These are phyloP conservation scores for Candida golubevii DNA, from an alignment of 805 yeast species.

Conservation along the genomic window DNA sequence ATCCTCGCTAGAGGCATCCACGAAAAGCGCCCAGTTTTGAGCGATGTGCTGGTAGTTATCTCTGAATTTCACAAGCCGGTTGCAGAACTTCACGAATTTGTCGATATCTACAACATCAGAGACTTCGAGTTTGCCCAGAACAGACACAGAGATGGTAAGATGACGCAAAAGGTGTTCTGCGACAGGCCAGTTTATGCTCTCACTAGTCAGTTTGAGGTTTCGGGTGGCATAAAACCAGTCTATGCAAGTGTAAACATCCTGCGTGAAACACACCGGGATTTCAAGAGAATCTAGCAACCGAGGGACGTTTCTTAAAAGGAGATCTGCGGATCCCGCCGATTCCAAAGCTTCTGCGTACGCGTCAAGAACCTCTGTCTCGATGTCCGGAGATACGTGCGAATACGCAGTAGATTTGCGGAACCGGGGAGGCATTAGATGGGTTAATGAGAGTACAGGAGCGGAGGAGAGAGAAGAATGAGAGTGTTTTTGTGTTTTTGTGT, in stretches of 20 bases:
- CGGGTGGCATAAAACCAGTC: constrained; percentile 30
- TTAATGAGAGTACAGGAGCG: too few relatives aligned
- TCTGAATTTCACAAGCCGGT: constrained; percentile 30
- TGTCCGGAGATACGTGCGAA: constrained; percentile 14
- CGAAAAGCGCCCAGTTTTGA: constrained; percentile 34
- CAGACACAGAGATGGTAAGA: constrained; percentile 25
- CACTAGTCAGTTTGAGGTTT: constrained; percentile 6
- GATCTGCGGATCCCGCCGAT: constrained; percentile 21
- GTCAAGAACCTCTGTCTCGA: constrained; percentile 36
- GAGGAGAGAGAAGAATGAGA: too few relatives aligned
- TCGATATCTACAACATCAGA: constrained; percentile 41
- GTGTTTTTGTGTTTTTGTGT: too few relatives aligned
- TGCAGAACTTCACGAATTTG: constrained; percentile 27
- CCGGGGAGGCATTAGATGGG: constrained; percentile 11
- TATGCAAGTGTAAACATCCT: constrained; percentile 29
- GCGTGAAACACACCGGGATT: constrained; percentile 30
- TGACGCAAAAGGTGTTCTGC: constrained; percentile 25
- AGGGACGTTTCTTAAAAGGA: constrained; percentile 25
- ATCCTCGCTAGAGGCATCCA: constrained; percentile 22
- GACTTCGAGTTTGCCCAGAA: constrained; percentile 18
- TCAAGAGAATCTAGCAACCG: constrained; percentile 21
- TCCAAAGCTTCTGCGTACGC: constrained; percentile 24
- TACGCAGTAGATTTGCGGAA: constrained; percentile 11
- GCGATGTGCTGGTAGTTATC: constrained; percentile 26
- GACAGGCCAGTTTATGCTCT: constrained; percentile 22